Percentiles rank a stretch among this genome's conserved stretches.
Evolutionary conservation across 2,329 filamentous ascomycete genomes (phyloP).

Genomic region (Hypoxylon sp.): DNA sequence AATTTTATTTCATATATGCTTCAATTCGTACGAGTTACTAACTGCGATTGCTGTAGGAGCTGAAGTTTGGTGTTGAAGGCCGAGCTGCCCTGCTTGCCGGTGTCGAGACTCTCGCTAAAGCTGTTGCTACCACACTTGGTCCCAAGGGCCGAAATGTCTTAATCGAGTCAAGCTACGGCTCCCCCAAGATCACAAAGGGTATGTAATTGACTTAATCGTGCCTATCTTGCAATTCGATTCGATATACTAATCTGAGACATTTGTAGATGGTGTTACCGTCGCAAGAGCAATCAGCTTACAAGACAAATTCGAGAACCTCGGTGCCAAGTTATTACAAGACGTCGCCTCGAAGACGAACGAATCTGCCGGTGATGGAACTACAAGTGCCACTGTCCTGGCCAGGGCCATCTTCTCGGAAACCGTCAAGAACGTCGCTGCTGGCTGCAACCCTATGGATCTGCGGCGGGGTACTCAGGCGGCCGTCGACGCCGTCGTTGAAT

Average conservation of each 20-base stretch:
- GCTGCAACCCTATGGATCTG: conserved; percentile 99
- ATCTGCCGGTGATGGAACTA: conserved; percentile 97
- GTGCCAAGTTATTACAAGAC: conserved; percentile 95
- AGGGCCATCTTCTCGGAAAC: conserved; percentile 99
- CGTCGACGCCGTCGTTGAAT: conserved; percentile 94
- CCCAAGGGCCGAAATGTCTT: conserved; percentile 99
- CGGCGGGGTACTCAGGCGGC: conserved; percentile 97
- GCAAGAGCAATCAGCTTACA: conserved; percentile 91
- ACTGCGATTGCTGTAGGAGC: conserved; percentile 73
- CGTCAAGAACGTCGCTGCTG: conserved; percentile 99
- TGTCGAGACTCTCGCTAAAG: conserved; percentile 96
- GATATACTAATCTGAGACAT: conserved; percentile 39
- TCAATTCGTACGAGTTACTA: conserved; percentile 38
- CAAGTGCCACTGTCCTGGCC: conserved; percentile 95
- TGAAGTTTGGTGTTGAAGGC: conserved; percentile 98
- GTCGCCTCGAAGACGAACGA: conserved; percentile 99
- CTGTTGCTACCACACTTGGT: conserved; percentile 94
- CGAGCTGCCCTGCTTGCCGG: conserved; percentile 90
- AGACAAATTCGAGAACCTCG: conserved; percentile 99
- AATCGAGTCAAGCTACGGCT: conserved; percentile 98
- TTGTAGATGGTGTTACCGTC: conserved; percentile 86
- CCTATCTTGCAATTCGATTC: not conserved
- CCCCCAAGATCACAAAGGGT: conserved; percentile 99
- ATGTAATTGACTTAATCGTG: conserved; percentile 53
- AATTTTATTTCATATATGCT: not conserved